Base-by-base conservation (phyloP, 169 alveolate species). In the Plasmodium vivax region DNA sequence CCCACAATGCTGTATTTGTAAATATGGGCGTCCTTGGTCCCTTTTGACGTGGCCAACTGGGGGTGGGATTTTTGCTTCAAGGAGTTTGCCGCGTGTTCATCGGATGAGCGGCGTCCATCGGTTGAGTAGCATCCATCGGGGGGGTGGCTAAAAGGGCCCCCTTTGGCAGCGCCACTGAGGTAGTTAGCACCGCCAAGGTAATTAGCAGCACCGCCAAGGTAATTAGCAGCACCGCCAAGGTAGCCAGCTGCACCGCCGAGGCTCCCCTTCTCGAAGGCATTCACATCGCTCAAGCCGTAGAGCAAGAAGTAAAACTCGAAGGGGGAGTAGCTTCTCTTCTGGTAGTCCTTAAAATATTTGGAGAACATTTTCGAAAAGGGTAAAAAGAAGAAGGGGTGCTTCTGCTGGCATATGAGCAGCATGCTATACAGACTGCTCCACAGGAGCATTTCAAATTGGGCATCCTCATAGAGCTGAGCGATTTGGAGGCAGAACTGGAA, bases 331-430 rank as follows among this genome's bases (percentile, higher is more conserved):
- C 43, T 82, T 36, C n/a, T 92, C 83, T 92, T 81, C 54, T 82
- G 92, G 75, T 82, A 92, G 12, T 68, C 73, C 9, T 92, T 82
- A 79, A 92, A 92, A 72, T 82, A 92, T 71, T 82, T 81, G 32
- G 83, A 45, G 71, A 71, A 92, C 36, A 19, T 14, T 68, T 82
- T 81, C 30, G 95, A 92, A 38, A 92, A 92, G 0, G 95, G 95
- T 19, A 92, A 58, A 56, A 82, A 92, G 23, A 92, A 82, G 36
- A 92, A 92, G 45, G 95, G 95, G 45, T 82, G 72, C 51, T 92
- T 92, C 58, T 92, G 95, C n/a, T 92, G 95, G 56, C 74, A 82
- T 54, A 79, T 92, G 74, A 92, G 56, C 51, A 92, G 95, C 16
- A 92, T 10, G 12, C 82, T 81, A 77, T 92, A 82, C 27, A 92